These are phyloP conservation scores for Lasiodiplodia citricola DNA, from an alignment of 2,329 filamentous ascomycete genomes.

Conservation along the genomic window DNA sequence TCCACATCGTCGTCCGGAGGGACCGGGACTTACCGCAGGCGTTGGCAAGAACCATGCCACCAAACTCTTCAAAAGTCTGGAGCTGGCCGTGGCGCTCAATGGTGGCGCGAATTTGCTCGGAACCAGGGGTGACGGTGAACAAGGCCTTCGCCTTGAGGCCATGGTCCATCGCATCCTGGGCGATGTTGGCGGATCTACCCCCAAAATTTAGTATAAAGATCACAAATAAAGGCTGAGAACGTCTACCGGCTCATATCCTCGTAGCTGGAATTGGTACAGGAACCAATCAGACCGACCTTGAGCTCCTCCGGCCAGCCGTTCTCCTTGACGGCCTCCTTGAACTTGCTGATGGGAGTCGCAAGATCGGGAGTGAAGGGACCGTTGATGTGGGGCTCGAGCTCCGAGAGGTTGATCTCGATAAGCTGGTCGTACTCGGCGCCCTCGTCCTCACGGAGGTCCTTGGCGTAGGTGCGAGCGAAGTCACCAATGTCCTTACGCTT, in stretches of 20 bases:
- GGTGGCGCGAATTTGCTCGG: slow-evolving; percentile 94
- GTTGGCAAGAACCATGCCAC: slow-evolving; percentile 87
- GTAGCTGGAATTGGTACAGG: slow-evolving; percentile 92
- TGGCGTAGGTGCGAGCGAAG: slow-evolving; percentile 81
- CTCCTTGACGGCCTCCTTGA: slow-evolving; percentile 89
- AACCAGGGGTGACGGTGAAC: slow-evolving; percentile 95
- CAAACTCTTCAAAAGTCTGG: slow-evolving; percentile 94
- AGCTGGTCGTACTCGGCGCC: slow-evolving; percentile 94
- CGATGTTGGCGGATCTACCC: slow-evolving; percentile 82
- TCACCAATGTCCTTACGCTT: slow-evolving; percentile 91
- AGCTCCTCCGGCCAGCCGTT: slow-evolving; percentile 97
- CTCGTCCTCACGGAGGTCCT: slow-evolving; percentile 85
- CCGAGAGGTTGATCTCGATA: slow-evolving; percentile 92
- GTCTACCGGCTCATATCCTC: slow-evolving; percentile 85
- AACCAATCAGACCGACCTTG: slow-evolving; percentile 96
- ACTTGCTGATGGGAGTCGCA: slow-evolving; percentile 96
- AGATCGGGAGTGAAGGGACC: slow-evolving; percentile 98
- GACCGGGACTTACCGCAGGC: neutral
- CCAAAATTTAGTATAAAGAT: slow-evolving; percentile 41
- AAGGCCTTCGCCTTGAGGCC: slow-evolving; percentile 91
- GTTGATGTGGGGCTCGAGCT: slow-evolving; percentile 98
- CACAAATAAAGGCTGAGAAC: neutral
- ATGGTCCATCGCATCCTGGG: slow-evolving; percentile 86
- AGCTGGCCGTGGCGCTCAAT: slow-evolving; percentile 91
- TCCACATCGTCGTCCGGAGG: no score